Percentiles rank a stretch among this genome's conserved stretches.
phyloP scores from a whole-genome alignment of 345 rosid species.

The Citrus medica region DNA sequence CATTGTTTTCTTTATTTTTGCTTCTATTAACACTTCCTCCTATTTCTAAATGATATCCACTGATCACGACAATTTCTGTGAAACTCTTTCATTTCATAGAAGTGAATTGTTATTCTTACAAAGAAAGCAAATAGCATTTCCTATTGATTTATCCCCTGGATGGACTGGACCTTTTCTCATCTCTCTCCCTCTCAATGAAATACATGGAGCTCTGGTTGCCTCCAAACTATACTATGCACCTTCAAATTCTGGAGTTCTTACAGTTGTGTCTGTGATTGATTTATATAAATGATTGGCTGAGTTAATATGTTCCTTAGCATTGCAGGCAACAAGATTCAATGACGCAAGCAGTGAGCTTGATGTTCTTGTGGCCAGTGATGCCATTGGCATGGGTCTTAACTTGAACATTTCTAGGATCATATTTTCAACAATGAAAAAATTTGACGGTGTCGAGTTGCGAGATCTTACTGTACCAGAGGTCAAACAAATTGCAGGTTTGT shows the following conservation, averaged over 20 bases:
- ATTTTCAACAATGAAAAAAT: conserved; percentile 74
- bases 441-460: conserved; percentile 67
- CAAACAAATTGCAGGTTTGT: conserved; percentile 90
- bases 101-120: no score
- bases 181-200: neutral
- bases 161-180: neutral
- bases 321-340: conserved; percentile 90
- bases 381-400: conserved; percentile 97
- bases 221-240: neutral
- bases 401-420: conserved; percentile 86
- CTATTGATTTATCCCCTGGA: no score
- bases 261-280: neutral
- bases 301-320: conserved; percentile 29
- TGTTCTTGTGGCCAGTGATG: conserved; percentile 98
- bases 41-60: no score
- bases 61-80: no score
- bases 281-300: neutral
- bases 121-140: no score
- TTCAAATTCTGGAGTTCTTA: neutral
- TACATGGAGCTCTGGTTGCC: neutral
- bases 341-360: conserved; percentile 79
- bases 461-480: conserved; percentile 76
- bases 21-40: no score
- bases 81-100: no score
- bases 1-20: neutral